Base-by-base conservation (phyloP, 768 basidiomycete genomes). In the Rubroboletus pulcherrimus region DNA sequence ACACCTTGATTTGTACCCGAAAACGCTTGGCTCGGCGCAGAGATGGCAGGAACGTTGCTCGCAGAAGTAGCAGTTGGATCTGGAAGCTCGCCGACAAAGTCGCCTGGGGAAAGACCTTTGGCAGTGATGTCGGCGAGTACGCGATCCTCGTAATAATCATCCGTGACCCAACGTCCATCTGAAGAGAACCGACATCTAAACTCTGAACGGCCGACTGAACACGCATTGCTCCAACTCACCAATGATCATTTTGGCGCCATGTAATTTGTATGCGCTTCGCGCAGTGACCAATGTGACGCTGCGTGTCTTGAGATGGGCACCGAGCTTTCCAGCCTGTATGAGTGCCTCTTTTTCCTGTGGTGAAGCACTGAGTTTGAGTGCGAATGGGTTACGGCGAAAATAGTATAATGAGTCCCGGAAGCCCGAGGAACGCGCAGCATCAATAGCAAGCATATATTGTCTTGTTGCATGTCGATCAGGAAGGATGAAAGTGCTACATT, bases 381-480 rank as follows among this genome's bases (percentile, higher is more conserved):
- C 89, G 30, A 93, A 84, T 0, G 85, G 84, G 60, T 96, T 97
- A 7, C 93, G 83, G 3, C 97, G 88, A 74, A 98, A 95, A 73
- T 98, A 98, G 73, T 98, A 97, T n/a, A 98, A 76, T 9, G 97
- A 98, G 71, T 98, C 97, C 46, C 93, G 84, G 74, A 93, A 98
- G 5, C 97, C 97, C 19, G 93, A 95, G 9, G 92, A 91, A 29
- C 96, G 85, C 0, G 97, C 97, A 4, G 94, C 96, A 66, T 99
- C 97, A 55, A 99, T 98, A 21, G 96, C 94, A 40, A 98, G 89
- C 83, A 97, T 91, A 74, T 97, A 99, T 57, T 84, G 78, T 43
- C 88, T 81, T 29, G 90, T 81, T 9, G 93, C 86, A 64, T 98
- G 86, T 21, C 96, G 84, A 53, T 84, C 84, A 0, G 92, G 89